A percentile compares a stretch with the other conserved stretches of the same genome.
phyloP scores from a whole-genome alignment of 345 rosid genomes.

The Erodium maritimum region DNA sequence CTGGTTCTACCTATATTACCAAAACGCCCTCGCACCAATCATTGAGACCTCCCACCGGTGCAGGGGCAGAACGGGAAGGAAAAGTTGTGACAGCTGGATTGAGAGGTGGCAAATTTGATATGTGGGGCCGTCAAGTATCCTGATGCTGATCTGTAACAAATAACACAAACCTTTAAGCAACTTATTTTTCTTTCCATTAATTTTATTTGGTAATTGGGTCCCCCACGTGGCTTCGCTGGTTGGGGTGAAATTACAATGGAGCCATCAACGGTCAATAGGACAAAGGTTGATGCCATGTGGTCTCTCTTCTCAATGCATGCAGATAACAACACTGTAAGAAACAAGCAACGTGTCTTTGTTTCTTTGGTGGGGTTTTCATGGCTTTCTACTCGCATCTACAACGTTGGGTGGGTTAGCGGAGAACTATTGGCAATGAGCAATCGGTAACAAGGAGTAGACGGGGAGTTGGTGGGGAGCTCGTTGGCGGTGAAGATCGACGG shows the following conservation, averaged over 20 bases:
- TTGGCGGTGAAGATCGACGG: too few species aligned
- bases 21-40: neutral
- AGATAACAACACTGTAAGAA: neutral
- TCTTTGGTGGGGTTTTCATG: too few species aligned
- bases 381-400: too few species aligned
- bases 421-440: too few species aligned
- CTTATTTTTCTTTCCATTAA: neutral
- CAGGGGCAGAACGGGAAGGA: conserved; percentile 12
- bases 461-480: too few species aligned
- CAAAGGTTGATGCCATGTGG: too few species aligned
- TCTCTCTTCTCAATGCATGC: too few species aligned
- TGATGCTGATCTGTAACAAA: neutral
- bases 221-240: conserved; percentile 38
- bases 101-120: neutral
- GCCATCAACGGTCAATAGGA: neutral
- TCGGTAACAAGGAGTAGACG: too few species aligned
- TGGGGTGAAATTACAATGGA: neutral
- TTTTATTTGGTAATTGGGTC: neutral
- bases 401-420: too few species aligned
- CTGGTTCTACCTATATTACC: conserved; percentile 12
- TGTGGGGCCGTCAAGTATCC: neutral
- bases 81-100: conserved; percentile 23
- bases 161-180: neutral
- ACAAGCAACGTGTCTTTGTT: too few species aligned
- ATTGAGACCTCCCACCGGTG: neutral